Evolutionary conservation across 2,329 filamentous ascomycete genomes (phyloP).

Genomic region (Phialophora tarda): DNA sequence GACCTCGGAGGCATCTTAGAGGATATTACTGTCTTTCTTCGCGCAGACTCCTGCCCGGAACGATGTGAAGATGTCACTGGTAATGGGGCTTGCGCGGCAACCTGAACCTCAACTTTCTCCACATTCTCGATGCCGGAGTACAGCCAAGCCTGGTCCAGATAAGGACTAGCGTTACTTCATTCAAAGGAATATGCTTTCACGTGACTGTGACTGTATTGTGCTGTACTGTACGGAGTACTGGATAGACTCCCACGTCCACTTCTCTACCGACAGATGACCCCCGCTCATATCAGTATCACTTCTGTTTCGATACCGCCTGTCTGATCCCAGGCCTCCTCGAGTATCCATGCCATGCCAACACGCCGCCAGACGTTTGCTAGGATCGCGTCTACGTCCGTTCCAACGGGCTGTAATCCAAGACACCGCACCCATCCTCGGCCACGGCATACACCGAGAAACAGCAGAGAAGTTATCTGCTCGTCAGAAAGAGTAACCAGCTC

Average conservation of each 20-base stretch:
- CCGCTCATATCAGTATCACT: not conserved
- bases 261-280: not conserved
- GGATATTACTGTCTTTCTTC: not conserved
- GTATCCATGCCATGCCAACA: not conserved
- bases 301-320: not conserved
- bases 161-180: not conserved
- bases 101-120: not conserved
- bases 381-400: not conserved
- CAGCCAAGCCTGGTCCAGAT: not conserved
- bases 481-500: not conserved
- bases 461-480: not conserved
- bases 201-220: not conserved
- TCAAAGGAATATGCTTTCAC: not conserved
- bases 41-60: not conserved
- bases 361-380: not conserved
- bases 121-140: not conserved
- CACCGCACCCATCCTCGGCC: not conserved
- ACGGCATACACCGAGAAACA: not conserved
- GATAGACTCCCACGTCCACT: not conserved
- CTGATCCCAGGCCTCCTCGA: not conserved
- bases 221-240: too few relatives aligned
- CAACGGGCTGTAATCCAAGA: not conserved
- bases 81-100: not conserved
- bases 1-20: constrained; percentile 22
- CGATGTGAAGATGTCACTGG: not conserved